Evolutionary conservation across 2,329 filamentous ascomycete species (phyloP), one percentile per base, ranked within the genome.

Genomic region (Trichophyton equinum): DNA sequence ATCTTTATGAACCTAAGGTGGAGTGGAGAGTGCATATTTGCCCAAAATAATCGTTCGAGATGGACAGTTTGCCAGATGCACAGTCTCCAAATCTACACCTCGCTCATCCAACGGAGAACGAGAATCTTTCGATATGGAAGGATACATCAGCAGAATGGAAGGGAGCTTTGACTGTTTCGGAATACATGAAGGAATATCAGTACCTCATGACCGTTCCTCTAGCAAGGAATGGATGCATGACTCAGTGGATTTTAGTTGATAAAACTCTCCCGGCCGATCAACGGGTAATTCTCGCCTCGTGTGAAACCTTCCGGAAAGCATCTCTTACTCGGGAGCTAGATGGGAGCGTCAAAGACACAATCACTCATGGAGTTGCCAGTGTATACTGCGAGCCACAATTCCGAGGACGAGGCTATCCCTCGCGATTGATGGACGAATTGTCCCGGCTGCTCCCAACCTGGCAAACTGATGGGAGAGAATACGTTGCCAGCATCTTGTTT

Each of bases 201-300:
- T 80, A 80, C 68, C 77, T 88, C 8, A 77, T 78, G 8, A 81
- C 78, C 1, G 78, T 83, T 0, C 80, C 84, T 5, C 75, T 88
- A 18, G 78, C 83, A 13, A 76, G 76, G 57, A 72, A 84, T 64
- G 81, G 80, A 44, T 84, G 85, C 44, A 75, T 87, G 63, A 79
- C 79, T 11, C 77, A 81, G 65, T 88, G 85, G 85, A 80, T 88
- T 60, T 78, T 88, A 33, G 85, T 84, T 3, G 76, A 82, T 61
- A 65, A 67, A 58, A 60, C 67, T 44, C 62, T 71, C 56, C 63
- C 71, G 1, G 74, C 76, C 0, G 70, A 76, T 27, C 65, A 73
- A 18, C 78, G 82, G 27, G 81, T 78, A 3, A 75, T 88, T 30
- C 78, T 86, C 22, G 82, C 83, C 2, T 82, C 81, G 30, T 87